Base-by-base conservation (phyloP, 2,329 filamentous ascomycete species). In the Madurella mycetomatis region DNA sequence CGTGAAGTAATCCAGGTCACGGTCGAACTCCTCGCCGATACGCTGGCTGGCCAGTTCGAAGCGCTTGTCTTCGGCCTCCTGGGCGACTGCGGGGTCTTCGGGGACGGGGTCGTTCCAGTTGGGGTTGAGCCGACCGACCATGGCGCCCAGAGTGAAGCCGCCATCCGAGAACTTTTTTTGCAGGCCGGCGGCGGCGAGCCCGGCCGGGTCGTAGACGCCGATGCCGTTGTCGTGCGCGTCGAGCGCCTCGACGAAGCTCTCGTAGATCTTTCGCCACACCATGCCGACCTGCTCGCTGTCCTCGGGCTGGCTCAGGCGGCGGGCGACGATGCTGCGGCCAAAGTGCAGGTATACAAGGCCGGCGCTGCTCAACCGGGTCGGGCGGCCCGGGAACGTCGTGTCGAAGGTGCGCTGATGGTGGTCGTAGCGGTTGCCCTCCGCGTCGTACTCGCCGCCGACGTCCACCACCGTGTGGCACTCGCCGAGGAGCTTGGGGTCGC, bases 161-260 rank as follows among this genome's bases (percentile, higher is more conserved):
- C 88, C 86, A 66, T 92, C 81, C 64, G 85, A 86, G 75, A 95
- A 96, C 63, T 86, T 85, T 77, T 92, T 94, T 71, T 88, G 76
- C 41, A 96, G 72, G 4, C 86, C 87, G 0, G 89, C 88, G 31
- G 84, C 79, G 31, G 82, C 73, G 16, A 96, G 69, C 32, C 78
- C 84, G 19, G 79, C 78, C 30, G 87, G 78, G 68, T 96, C 90
- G 73, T 95, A 95, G 55, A 79, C 81, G 25, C 85, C 86, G 68
- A 99, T 87, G 62, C 94, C 94, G 71, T 99, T 99, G 78, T 99
- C 94, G 73, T 99, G 92, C 54, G 92, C 94, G 72, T 99, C 94
- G 53, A 99, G 86, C 1, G 94, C 91, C 77, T 99, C 94, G 69
- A 99, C 80, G 71, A 97, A 96, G 72, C 87, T 87, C 63, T 87